These are phyloP conservation scores for Ochetophila trinervis DNA, from an alignment of 306 rosid genomes.

Conservation along the genomic window DNA sequence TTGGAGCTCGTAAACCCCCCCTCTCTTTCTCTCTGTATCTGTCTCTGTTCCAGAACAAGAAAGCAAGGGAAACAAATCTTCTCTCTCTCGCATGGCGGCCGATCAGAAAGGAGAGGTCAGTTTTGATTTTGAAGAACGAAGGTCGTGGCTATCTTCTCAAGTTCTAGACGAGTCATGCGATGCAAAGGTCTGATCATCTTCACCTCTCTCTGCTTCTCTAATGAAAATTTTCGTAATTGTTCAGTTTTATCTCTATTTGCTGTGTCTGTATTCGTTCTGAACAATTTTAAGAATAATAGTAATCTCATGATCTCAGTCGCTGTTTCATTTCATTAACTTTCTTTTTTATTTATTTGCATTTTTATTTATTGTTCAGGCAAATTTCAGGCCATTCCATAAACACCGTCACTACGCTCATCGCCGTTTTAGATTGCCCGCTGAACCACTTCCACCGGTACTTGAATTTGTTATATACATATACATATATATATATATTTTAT, in stretches of 20 bases:
- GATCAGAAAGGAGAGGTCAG: slow-evolving; percentile 24
- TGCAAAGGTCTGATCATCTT: slow-evolving; percentile 32
- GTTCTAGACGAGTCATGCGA: slow-evolving; percentile 44
- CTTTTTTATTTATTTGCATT: neutral
- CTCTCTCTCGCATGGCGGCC: slow-evolving; percentile 39
- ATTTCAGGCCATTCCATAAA: slow-evolving; percentile 12
- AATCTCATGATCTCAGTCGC: neutral
- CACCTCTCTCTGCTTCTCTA: neutral
- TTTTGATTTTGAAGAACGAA: slow-evolving; percentile 56
- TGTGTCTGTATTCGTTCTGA: too few species aligned
- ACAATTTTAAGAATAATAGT: too few species aligned
- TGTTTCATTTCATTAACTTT: neutral
- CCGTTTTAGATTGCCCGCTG: slow-evolving; percentile 15
- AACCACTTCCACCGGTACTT: slow-evolving; percentile 24
- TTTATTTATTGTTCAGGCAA: slow-evolving; percentile 16
- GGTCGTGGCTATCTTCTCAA: slow-evolving; percentile 56
- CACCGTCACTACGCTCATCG: slow-evolving; percentile 10
- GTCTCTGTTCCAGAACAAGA: slow-evolving; percentile 23
- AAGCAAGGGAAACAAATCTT: slow-evolving; percentile 2
- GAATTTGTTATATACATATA: too few species aligned
- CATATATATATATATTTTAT: too few species aligned
- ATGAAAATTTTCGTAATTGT: too few species aligned
- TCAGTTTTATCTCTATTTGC: too few species aligned
- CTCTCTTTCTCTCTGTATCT: slow-evolving; percentile 18
- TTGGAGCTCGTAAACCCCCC: slow-evolving; percentile 46